phyloP scores from a whole-genome alignment of 176 grass and related monocot genomes.

The Lolium rigidum region DNA sequence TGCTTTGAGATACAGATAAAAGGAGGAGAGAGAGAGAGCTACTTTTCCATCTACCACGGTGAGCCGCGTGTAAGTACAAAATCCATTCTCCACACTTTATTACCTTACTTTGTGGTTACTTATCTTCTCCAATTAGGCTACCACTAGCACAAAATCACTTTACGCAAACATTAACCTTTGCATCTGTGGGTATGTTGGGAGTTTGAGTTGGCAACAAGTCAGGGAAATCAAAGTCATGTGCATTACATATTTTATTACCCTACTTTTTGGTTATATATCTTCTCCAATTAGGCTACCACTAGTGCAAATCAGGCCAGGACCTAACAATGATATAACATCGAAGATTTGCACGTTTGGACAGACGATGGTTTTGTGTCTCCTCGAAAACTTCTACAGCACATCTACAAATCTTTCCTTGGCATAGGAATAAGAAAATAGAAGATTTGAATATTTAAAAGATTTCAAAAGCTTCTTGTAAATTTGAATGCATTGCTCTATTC shows the following conservation, averaged over 20 bases:
- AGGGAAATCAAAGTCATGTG: slow-evolving; percentile 1
- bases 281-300: slow-evolving; percentile 2
- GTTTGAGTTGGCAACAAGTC: slow-evolving; percentile 15
- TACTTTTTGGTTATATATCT: slow-evolving; percentile 26
- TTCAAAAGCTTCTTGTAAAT: not conserved
- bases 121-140: no score
- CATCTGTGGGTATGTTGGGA: not conserved
- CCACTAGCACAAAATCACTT: not conserved
- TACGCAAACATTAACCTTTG: slow-evolving; percentile 9
- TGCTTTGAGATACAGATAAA: no score
- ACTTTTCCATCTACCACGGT: no score
- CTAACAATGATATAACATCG: not conserved
- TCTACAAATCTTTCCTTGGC: not conserved
- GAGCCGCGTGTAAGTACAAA: no score
- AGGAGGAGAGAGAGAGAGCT: no score
- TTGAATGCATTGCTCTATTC: not conserved
- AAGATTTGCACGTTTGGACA: not conserved
- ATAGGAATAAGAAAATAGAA: not conserved
- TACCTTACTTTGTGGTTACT: no score
- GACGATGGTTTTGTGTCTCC: not conserved
- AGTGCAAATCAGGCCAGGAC: slow-evolving; percentile 23
- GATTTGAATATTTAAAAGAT: not conserved
- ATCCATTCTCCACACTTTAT: no score
- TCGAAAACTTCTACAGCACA: not conserved
- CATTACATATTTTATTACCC: not conserved